Evolutionary conservation across 352 stramenopile genomes (phyloP).

Genomic region (Phytophthora tentaculata): DNA sequence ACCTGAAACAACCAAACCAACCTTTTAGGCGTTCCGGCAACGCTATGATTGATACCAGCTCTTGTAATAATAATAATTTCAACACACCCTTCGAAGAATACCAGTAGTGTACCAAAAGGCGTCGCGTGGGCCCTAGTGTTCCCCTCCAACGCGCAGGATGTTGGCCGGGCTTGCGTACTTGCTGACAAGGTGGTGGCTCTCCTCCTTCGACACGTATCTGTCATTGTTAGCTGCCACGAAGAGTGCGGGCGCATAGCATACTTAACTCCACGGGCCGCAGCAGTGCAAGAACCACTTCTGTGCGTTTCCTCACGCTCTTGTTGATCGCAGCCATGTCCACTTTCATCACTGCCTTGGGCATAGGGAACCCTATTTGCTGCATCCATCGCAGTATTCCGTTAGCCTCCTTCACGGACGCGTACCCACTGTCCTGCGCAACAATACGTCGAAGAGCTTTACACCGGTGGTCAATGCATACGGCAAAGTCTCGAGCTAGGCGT

Average conservation of each 20-base stretch:
- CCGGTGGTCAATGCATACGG: slow-evolving; percentile 54
- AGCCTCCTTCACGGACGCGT: slow-evolving; percentile 72
- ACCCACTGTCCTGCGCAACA: slow-evolving; percentile 78
- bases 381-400: slow-evolving; percentile 67
- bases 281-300: slow-evolving; percentile 72
- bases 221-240: slow-evolving; percentile 73
- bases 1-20: too few relatives aligned
- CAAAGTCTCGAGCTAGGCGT: slow-evolving; percentile 61
- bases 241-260: slow-evolving; percentile 76
- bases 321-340: slow-evolving; percentile 67
- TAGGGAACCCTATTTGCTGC: slow-evolving; percentile 73
- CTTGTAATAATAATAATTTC: too few relatives aligned
- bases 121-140: slow-evolving; percentile 67
- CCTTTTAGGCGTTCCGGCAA: too few relatives aligned
- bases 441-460: slow-evolving; percentile 59
- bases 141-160: slow-evolving; percentile 59
- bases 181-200: slow-evolving; percentile 68
- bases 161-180: slow-evolving; percentile 69
- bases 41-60: too few relatives aligned
- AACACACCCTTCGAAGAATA: too few relatives aligned
- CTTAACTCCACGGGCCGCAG: slow-evolving; percentile 74
- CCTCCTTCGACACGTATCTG: slow-evolving; percentile 65
- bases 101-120: slow-evolving; percentile 53
- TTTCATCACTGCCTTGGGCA: slow-evolving; percentile 78
- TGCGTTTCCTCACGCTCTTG: slow-evolving; percentile 80